Evolutionary conservation across 78 protist species (phyloP).

Genomic region (Acrasis kona): DNA sequence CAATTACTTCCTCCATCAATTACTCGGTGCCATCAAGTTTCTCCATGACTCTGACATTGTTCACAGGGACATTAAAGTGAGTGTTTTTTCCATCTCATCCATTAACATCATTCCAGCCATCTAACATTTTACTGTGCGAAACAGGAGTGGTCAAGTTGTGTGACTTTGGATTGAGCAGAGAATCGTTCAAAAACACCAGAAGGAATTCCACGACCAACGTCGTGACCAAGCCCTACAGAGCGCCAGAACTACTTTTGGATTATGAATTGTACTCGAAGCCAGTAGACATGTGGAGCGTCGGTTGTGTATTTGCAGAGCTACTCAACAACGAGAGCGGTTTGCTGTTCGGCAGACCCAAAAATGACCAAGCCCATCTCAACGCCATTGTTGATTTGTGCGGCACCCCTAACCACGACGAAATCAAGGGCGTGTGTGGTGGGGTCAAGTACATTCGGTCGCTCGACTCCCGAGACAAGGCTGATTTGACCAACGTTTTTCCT

Average conservation of each 20-base stretch:
- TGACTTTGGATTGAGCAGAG: constrained; percentile 97
- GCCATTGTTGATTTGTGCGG: constrained; percentile 39
- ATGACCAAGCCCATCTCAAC: constrained; percentile 87
- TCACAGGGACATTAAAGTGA: too few species aligned
- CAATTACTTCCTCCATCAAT: too few species aligned
- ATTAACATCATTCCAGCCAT: too few species aligned
- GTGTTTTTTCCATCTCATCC: too few species aligned
- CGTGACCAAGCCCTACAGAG: constrained; percentile 92
- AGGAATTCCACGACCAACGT: constrained; percentile 86
- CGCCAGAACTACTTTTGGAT: constrained; percentile 99
- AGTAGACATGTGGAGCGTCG: constrained; percentile 95
- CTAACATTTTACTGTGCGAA: constrained; percentile 77
- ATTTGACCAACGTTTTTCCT: not conserved
- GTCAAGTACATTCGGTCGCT: not conserved
- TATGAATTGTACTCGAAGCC: constrained; percentile 76
- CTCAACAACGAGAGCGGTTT: constrained; percentile 22
- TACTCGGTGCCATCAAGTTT: too few species aligned
- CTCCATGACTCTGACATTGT: too few species aligned
- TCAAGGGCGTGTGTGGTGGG: not conserved
- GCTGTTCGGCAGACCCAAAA: constrained; percentile 83
- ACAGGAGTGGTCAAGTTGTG: constrained; percentile 84
- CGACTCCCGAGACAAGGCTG: not conserved
- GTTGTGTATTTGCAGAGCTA: constrained; percentile 97
- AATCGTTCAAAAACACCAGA: constrained; percentile 52
- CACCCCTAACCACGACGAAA: not conserved